Evolutionary conservation across 331 rosid genomes (phyloP), one percentile per base, ranked within the genome.

Genomic region (Malus hybrid): DNA sequence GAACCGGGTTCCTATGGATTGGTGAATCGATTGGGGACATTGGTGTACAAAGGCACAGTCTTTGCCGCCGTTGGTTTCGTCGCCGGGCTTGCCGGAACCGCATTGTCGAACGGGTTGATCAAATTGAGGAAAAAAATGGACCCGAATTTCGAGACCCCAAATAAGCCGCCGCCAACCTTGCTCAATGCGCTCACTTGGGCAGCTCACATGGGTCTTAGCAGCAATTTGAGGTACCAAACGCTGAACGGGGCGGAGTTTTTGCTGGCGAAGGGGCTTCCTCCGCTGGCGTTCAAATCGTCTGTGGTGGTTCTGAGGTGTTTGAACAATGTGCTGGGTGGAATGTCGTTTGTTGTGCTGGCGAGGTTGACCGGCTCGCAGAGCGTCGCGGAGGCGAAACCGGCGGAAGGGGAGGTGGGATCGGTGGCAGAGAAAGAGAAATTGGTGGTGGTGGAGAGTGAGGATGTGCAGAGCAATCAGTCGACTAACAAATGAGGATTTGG

Each of bases 111-210:
- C 64, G 97, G 97, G 56, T 77, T 95, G 81, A 85, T 95, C 55
- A 87, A 63, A 62, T 5, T 92, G 82, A 90, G 93, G 79, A 90
- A 92, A 86, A 90, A 90, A 73, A 92, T 95, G 97, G 99, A 95
- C 64, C 97, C 97, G 2, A 79, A n/a, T 5, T 95, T 90, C 56
- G 97, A 90, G 80, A 89, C 97, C 5, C 97, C 97, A 3, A 95
- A 95, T 69, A 95, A 95, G 77, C 34, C 97, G 1, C 99, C 99
- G 22, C 97, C 99, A 0, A 90, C 97, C 4, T 5, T 95, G 28
- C 80, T 95, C 80, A 95, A 95, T 75, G 86, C 97, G 33, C 10
- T 85, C 14, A 95, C 99, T 3, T 92, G 97, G 99, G 97, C 99
- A 0, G 79, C 70, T 39, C 99, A 95, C 80, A 92, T 92, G 99